Conservation (phyloP, 345 rosid genomes). For the Luvunga scandens region DNA sequence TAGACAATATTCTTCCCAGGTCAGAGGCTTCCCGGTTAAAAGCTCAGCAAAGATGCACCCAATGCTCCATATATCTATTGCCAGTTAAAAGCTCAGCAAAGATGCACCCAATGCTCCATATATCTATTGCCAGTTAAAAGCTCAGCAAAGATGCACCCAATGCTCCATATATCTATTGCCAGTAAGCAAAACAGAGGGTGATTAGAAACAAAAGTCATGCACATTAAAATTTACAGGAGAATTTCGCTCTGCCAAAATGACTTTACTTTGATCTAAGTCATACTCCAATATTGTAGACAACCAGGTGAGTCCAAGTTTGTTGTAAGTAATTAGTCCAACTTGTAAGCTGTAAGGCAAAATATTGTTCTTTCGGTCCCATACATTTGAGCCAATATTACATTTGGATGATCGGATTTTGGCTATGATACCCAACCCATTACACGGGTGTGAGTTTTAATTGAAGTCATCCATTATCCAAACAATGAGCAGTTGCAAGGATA, state of each 20-base stretch:
- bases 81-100: constrained; percentile 87
- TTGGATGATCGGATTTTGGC: too few species aligned
- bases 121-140: too few species aligned
- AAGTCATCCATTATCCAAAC: too few species aligned
- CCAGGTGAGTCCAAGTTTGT: neutral
- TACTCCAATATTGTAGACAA: neutral
- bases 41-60: constrained; percentile 96
- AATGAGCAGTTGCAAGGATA: too few species aligned
- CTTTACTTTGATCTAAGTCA: neutral
- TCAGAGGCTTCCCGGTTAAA: constrained; percentile 87
- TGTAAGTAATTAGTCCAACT: neutral
- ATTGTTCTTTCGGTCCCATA: too few species aligned
- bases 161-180: constrained; percentile 95
- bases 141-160: constrained; percentile 94
- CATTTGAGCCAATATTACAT: too few species aligned
- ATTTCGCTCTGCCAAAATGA: neutral
- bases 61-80: constrained; percentile 93
- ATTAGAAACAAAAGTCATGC: constrained; percentile 6
- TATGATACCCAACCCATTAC: too few species aligned
- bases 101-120: constrained; percentile 96
- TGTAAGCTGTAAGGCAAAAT: neutral
- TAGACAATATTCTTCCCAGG: constrained; percentile 96
- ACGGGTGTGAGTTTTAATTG: too few species aligned
- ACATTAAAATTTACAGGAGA: neutral
- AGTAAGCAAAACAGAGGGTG: constrained; percentile 30